Evolutionary conservation across 164 flowering plant genomes (phyloP), one percentile per base, ranked within the genome.

Genomic region (Akebia trifoliata): DNA sequence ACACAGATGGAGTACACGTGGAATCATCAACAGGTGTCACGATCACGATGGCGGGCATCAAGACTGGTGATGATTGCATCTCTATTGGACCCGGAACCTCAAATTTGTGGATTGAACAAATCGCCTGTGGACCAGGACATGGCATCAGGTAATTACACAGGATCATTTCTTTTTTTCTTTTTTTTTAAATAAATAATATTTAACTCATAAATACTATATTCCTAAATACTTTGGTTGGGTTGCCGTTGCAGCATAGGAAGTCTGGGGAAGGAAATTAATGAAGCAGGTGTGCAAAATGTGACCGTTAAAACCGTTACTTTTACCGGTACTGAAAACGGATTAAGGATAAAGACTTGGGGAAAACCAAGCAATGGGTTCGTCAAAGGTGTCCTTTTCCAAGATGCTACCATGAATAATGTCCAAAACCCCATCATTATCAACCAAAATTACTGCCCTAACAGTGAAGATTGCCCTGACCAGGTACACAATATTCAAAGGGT

Each of bases 1-100:
- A 60, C 57, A 60, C 64, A 4, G 64, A 60, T 32, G 64, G 64
- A 0, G 51, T 60, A 37, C 64, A 60, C 5, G 64, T 60, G 6
- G 24, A 39, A 21, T 8, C 11, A 7, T 60, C 64, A 10, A 51
- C 50, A 21, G 46, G 55, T 5, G 57, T 60, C 6, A 43, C 48
- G 8, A 60, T 60, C 50, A 60, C 30, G 30, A 15, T 39, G 14
- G 44, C 40, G 0, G 21, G 11, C 48, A 60, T 60, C 38, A 60
- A 30, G 56, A 60, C 64, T 7, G 64, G 64, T 2, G 64, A 60
- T 22, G 64, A 60, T 43, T 60, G 64, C 32, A 51, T 60, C 64
- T 60, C 64, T 1, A 40, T 60, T 8, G 64, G 64, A 10, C 64
- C 64, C 0, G 64, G 64, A 14, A 50, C 64, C 10, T 15, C 28